Evolutionary conservation across 1,284 basidiomycete genomes (phyloP).

Genomic region (Peniophora sp.): DNA sequence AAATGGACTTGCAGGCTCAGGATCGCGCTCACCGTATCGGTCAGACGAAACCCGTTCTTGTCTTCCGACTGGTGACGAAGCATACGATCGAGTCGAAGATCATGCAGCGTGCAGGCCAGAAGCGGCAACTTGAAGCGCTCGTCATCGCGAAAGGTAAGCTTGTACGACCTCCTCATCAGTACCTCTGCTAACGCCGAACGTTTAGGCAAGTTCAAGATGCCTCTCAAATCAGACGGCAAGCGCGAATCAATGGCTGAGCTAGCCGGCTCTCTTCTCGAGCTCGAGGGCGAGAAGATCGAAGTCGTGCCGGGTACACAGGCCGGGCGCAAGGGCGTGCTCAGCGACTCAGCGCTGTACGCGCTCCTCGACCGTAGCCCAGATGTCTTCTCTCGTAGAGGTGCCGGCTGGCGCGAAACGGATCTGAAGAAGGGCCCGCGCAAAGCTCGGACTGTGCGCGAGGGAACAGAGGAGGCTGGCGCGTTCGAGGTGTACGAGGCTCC

Average conservation of each 20-base stretch:
- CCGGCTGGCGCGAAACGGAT: slow-evolving; percentile 64
- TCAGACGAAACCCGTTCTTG: slow-evolving; percentile 81
- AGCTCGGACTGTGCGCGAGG: slow-evolving; percentile 14
- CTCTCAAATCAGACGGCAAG: slow-evolving; percentile 36
- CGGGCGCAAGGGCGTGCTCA: slow-evolving; percentile 66
- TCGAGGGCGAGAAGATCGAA: slow-evolving; percentile 86
- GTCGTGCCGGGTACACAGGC: slow-evolving; percentile 72
- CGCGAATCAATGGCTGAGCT: slow-evolving; percentile 71
- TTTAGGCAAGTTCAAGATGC: slow-evolving; percentile 74
- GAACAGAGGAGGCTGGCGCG: slow-evolving; percentile 42
- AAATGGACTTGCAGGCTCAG: slow-evolving; percentile 95
- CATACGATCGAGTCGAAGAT: slow-evolving; percentile 92
- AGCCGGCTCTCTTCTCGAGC: slow-evolving; percentile 70
- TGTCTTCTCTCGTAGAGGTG: slow-evolving; percentile 70
- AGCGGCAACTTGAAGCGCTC: slow-evolving; percentile 84
- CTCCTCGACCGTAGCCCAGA: slow-evolving; percentile 77
- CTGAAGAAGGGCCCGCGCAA: slow-evolving; percentile 15
- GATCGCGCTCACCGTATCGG: slow-evolving; percentile 95
- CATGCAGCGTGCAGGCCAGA: slow-evolving; percentile 83
- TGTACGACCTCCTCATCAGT: background rate
- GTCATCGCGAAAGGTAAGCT: slow-evolving; percentile 83
- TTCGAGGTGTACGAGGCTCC: slow-evolving; percentile 83
- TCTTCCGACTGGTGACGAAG: slow-evolving; percentile 82
- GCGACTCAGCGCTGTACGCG: slow-evolving; percentile 71
- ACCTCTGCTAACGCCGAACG: slow-evolving; percentile 4